These are phyloP conservation scores for Neurospora sp. DNA, from an alignment of 495 filamentous ascomycete species.

Conservation along the genomic window DNA sequence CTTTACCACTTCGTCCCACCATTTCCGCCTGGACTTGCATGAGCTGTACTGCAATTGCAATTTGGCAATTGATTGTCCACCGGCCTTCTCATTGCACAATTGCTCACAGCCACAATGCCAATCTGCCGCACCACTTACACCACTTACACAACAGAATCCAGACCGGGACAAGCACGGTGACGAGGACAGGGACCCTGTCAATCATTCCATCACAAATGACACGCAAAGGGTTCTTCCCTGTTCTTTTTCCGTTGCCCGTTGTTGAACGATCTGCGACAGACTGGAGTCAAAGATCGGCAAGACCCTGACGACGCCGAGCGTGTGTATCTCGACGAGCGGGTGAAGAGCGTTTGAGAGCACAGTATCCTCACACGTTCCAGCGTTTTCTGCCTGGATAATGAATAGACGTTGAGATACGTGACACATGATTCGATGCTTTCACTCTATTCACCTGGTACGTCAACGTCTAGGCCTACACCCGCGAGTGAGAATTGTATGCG, in stretches of 20 bases:
- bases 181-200: neutral
- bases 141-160: neutral
- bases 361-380: neutral
- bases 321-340: too few relatives aligned
- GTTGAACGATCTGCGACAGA: neutral
- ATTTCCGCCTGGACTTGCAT: neutral
- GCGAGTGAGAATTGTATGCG: neutral
- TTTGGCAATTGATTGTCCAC: neutral
- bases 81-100: neutral
- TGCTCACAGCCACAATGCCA: neutral
- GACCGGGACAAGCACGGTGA: neutral
- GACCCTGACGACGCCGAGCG: neutral
- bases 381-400: neutral
- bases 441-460: neutral
- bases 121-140: neutral
- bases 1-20: neutral
- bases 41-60: neutral
- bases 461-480: neutral
- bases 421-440: neutral
- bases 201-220: neutral
- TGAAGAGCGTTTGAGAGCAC: neutral
- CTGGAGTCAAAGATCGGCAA: neutral
- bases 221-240: neutral
- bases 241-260: neutral
- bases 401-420: neutral